Evolutionary conservation across 345 rosid genomes (phyloP).

Genomic region (Abelmoschus esculentus): DNA sequence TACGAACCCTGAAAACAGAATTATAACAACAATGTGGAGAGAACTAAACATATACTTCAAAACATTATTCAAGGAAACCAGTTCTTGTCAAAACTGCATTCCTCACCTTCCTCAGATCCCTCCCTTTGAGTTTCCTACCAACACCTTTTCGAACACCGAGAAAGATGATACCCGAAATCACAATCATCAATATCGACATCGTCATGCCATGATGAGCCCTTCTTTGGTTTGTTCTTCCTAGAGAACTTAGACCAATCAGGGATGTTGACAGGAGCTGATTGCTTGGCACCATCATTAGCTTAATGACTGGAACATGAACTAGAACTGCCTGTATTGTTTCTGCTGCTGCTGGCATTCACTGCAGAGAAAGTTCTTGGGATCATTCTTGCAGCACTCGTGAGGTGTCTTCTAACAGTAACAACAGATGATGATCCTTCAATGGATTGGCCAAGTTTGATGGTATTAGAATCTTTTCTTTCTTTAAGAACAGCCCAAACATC

Average conservation of each 20-base stretch:
- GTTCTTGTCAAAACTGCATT: conserved; percentile 68
- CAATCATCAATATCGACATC: not conserved
- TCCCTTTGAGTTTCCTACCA: conserved; percentile 77
- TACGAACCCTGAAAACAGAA: not conserved
- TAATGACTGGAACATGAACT: conserved; percentile 19
- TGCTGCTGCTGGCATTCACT: not conserved
- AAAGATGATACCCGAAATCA: conserved; percentile 44
- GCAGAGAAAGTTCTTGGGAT: conserved; percentile 27
- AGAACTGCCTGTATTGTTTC: not conserved
- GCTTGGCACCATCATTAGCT: conserved; percentile 22
- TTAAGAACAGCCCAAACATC: conserved; percentile 40
- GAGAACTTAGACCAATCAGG: conserved; percentile 60
- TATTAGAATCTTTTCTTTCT: conserved; percentile 24
- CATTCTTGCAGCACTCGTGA: conserved; percentile 45
- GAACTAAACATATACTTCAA: too few relatives aligned
- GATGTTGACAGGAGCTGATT: conserved; percentile 65
- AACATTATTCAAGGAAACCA: conserved; percentile 63
- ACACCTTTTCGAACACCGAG: conserved; percentile 80
- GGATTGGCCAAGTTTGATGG: conserved; percentile 6
- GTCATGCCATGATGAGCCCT: conserved; percentile 4
- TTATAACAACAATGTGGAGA: not conserved
- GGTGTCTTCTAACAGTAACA: conserved; percentile 23
- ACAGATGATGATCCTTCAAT: conserved; percentile 13
- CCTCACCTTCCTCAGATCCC: conserved; percentile 74
- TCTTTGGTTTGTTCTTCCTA: not conserved